A percentile compares a stretch with the other conserved stretches of the same genome.
Evolutionary conservation across 1,284 basidiomycete species (phyloP).

Genomic region (Ceratobasidium sp.): DNA sequence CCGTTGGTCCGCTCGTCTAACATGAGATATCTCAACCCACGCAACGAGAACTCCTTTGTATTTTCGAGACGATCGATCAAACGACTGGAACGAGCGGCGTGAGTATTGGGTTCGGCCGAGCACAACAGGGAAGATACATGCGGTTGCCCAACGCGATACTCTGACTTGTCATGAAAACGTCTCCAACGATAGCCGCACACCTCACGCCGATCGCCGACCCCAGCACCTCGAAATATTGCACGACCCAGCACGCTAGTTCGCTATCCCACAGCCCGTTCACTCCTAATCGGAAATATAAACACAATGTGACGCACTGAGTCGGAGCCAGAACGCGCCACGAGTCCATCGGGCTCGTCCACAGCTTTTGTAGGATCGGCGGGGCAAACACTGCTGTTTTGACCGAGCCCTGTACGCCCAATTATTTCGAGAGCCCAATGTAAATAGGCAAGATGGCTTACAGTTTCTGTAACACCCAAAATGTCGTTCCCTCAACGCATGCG

Average conservation of each 20-base stretch:
- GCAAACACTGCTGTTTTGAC: too few relatives aligned
- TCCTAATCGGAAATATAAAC: too few relatives aligned
- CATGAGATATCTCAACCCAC: slow-evolving; percentile 91
- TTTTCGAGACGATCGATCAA: slow-evolving; percentile 97
- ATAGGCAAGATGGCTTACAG: too few relatives aligned
- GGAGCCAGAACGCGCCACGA: too few relatives aligned
- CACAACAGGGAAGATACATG: background rate
- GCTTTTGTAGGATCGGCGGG: too few relatives aligned
- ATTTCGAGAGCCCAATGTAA: too few relatives aligned
- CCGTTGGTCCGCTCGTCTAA: slow-evolving; percentile 96
- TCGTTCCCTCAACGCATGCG: too few relatives aligned
- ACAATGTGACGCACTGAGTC: too few relatives aligned
- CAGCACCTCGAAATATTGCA: slow-evolving; percentile 94
- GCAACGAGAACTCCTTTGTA: slow-evolving; percentile 96
- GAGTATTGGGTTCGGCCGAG: background rate
- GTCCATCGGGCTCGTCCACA: too few relatives aligned
- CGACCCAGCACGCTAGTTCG: slow-evolving; percentile 98
- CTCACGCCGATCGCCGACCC: slow-evolving; percentile 96
- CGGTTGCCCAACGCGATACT: slow-evolving; percentile 93
- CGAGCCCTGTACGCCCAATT: too few relatives aligned
- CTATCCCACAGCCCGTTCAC: too few relatives aligned
- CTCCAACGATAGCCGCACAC: slow-evolving; percentile 93
- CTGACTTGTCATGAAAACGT: slow-evolving; percentile 94
- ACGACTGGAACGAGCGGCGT: slow-evolving; percentile 70
- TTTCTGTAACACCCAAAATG: too few relatives aligned